Conservation (phyloP, 169 alveolate species). For the Plasmodium fragile region DNA sequence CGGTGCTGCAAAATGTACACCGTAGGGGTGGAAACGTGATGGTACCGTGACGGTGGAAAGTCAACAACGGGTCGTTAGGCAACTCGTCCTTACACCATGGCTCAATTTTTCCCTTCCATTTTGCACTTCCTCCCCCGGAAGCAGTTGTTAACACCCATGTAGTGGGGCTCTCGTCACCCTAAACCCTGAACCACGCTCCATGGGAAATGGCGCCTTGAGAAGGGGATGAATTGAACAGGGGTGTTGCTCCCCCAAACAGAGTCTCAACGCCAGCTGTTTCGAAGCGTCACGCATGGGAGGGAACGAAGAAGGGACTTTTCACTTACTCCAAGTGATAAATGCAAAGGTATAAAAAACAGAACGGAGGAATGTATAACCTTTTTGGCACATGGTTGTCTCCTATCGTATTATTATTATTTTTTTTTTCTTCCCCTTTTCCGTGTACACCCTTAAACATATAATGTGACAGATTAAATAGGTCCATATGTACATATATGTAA, state of each 20-base stretch:
- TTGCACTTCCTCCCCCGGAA: background rate
- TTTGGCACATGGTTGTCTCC: background rate
- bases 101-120: background rate
- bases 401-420: background rate
- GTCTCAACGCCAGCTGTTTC: background rate
- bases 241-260: background rate
- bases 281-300: background rate
- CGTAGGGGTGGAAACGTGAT: background rate
- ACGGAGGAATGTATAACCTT: background rate
- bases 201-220: background rate
- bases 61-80: background rate
- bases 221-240: background rate
- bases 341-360: background rate
- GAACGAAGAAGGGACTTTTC: background rate
- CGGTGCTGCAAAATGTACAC: background rate
- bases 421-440: background rate
- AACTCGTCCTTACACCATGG: background rate
- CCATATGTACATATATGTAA: background rate
- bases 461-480: background rate
- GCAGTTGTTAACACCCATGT: background rate
- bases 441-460: background rate
- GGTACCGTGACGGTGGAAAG: background rate
- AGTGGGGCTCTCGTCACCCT: background rate
- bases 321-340: background rate
- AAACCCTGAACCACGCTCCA: background rate